phyloP scores from a whole-genome alignment of 768 basidiomycete genomes.

The Lactifluus volemus region DNA sequence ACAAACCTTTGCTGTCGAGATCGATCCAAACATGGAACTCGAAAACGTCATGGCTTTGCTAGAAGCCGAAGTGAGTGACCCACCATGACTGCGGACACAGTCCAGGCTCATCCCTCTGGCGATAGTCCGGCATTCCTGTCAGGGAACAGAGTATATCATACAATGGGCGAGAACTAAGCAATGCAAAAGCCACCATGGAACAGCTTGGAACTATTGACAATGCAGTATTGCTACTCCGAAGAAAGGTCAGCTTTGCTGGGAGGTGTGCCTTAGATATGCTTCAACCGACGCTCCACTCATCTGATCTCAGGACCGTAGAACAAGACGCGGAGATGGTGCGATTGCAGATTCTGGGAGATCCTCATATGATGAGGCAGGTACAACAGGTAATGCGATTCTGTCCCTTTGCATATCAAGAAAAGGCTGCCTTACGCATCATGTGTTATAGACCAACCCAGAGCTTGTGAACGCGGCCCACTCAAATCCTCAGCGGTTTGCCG shows the following conservation, averaged over 20 bases:
- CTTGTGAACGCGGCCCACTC: constrained; percentile 60
- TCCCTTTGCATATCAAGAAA: background rate
- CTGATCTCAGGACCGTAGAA: constrained; percentile 46
- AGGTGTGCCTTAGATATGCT: constrained; percentile 25
- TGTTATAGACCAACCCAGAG: constrained; percentile 66
- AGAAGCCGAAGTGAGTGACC: constrained; percentile 81
- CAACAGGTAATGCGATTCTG: constrained; percentile 30
- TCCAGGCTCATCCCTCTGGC: constrained; percentile 1
- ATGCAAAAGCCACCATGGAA: constrained; percentile 59
- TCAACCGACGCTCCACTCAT: background rate
- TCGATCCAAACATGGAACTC: constrained; percentile 84
- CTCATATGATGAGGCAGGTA: constrained; percentile 65
- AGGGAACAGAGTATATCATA: constrained; percentile 66
- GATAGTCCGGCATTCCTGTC: constrained; percentile 64
- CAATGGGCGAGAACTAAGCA: constrained; percentile 55
- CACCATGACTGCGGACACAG: background rate
- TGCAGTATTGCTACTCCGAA: constrained; percentile 59
- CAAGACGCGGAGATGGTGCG: constrained; percentile 90
- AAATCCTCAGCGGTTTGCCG: constrained; percentile 67
- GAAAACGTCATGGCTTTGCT: constrained; percentile 89
- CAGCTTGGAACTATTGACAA: constrained; percentile 54
- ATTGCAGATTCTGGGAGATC: constrained; percentile 79
- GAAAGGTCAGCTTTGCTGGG: constrained; percentile 45
- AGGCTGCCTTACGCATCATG: background rate
- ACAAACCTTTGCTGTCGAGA: constrained; percentile 61